Base-by-base conservation (phyloP, 2,329 filamentous ascomycete genomes). In the Ambrosiella cleistominuta region DNA sequence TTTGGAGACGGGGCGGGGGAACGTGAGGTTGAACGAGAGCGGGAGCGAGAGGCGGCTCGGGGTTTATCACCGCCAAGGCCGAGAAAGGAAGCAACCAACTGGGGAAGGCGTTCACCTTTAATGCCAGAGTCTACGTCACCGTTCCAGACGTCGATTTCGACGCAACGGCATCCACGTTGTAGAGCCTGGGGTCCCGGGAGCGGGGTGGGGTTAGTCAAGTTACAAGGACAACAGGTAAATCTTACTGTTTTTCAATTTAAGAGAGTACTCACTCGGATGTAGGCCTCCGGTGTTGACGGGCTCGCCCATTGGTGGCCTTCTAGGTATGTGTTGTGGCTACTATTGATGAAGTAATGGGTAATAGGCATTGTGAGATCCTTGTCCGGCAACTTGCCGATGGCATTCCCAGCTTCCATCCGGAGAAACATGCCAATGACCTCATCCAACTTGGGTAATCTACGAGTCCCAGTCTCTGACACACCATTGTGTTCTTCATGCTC, bases 111-210 rank as follows among this genome's bases (percentile, higher is more conserved):
- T 57, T 70, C 72, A 17, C 69, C 71, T 0, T 76, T 78, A 7
- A 75, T 63, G 49, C 72, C 71, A 39, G 72, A 72, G 58, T 69
- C 68, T 15, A 72, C 68, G 62, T 78, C 73, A 11, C 88, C 87
- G 68, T 96, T 87, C 86, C 90, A 95, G 2, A 96, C 88, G 66
- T 96, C 91, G 58, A 96, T 93, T 68, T 96, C 90, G 52, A 96
- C 88, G 66, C 89, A 96, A 61, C 90, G 82, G 66, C 90, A 95
- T 53, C 87, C 86, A 56, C 81, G 78, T 40, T 79, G 74, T 11
- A 96, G 79, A 11, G 86, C 84, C 78, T 87, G 11, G 15, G 13
- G 36, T 38, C 9, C 9, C 8, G 19, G 11, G 11, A 39, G 51
- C 7, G 50, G 9, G 9, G 15, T 19, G 9, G 35, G 7, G 11